Evolutionary conservation across 2,329 filamentous ascomycete genomes (phyloP), one percentile per base, ranked within the genome.

Genomic region (Colletotrichum tamarilloi): DNA sequence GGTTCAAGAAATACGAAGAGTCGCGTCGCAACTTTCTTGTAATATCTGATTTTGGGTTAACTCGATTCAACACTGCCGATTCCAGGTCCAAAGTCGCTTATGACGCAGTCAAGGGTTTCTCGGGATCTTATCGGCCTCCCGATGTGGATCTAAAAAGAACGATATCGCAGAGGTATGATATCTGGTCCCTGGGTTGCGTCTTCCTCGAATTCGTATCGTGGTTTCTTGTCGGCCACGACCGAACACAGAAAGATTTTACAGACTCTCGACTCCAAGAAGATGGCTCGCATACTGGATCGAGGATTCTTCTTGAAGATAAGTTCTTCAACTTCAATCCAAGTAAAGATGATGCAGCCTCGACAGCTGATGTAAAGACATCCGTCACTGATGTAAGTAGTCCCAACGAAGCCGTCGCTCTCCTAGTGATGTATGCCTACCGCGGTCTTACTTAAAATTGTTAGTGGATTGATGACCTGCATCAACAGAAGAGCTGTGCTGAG

Each of bases 1-100:
- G 74, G 46, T 76, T 76, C 26, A 62, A 55, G 8, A 16, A 73
- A 8, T 12, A 60, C 7, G 3, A 24, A 11, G 26, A 46, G 8
- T 49, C 19, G 3, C 2, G 14, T 1, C 22, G 53, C 19, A 42
- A 46, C 9, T 58, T 70, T 1, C 30, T 68, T 5, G 56, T 62
- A 9, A 68, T 68, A 11, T 68, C 56, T 7, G 66, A 68, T 12
- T 68, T 68, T 30, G 66, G 66, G 1, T 49, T 68, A 3, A 52
- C 66, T 9, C 24, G 55, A 4, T 68, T 59, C 57, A 56, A 68
- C 26, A 62, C 19, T 14, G 32, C 24, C 1, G 16, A 52, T 9
- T 49, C 57, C 4, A 64, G 62, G 19, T 64, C 62, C 19, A 64
- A 64, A 26, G 62, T 55, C 16, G 12, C 19, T 14, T 24, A 52